Conservation (phyloP, 176 grass and related monocot species). For the Ampelocalamus luodianensis region DNA sequence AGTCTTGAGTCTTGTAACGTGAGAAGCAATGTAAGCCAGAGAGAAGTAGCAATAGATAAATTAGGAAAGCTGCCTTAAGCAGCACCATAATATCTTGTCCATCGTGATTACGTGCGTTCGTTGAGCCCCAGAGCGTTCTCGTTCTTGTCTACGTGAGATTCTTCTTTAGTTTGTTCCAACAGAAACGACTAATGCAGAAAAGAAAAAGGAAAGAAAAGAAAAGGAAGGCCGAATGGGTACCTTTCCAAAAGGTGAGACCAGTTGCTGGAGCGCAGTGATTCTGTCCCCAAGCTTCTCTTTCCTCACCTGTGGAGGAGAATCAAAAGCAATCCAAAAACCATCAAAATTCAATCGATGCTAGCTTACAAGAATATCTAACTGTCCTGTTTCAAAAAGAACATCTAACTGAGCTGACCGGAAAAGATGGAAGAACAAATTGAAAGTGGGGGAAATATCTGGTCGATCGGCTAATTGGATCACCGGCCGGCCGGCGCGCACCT, state of each 20-base stretch:
- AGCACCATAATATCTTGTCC: no score
- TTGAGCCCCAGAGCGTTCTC: no score
- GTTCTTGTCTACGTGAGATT: no score
- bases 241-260: constrained; percentile 99
- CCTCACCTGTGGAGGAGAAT: constrained; percentile 63
- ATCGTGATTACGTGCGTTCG: no score
- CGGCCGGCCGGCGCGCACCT: constrained; percentile 45
- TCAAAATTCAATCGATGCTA: constrained; percentile 14
- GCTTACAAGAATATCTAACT: not conserved
- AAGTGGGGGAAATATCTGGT: not conserved
- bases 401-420: not conserved
- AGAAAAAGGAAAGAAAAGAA: not conserved
- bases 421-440: not conserved
- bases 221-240: constrained; percentile 37
- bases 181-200: constrained; percentile 28
- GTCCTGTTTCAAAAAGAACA: not conserved
- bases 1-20: no score
- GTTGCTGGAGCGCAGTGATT: constrained; percentile 97
- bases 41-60: no score
- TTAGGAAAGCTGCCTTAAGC: no score
- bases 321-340: constrained; percentile 29
- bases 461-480: not conserved
- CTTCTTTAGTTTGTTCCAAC: no score
- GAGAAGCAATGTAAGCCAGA: no score
- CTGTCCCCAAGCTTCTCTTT: constrained; percentile 99